phyloP scores from a whole-genome alignment of 345 rosid species.

The Populus nigra region DNA sequence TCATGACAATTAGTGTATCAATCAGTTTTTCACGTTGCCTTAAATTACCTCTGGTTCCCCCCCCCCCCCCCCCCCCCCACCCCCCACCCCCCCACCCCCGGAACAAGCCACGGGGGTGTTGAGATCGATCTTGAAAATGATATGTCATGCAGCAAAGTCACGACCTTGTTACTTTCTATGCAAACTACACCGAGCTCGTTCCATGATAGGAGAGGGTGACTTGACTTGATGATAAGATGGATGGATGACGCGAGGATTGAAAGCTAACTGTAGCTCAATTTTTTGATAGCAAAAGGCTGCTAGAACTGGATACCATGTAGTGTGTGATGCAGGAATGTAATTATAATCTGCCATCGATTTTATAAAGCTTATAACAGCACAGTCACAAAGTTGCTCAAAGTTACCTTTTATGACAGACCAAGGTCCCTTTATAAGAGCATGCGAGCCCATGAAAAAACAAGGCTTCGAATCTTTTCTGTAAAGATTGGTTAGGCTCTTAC shows the following conservation, averaged over 20 bases:
- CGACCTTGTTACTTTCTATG: background rate
- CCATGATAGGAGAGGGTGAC: background rate
- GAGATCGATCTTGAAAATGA: constrained; percentile 21
- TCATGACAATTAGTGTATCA: background rate
- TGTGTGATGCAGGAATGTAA: constrained; percentile 23
- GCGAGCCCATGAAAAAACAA: constrained; percentile 20
- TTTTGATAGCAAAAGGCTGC: constrained; percentile 19
- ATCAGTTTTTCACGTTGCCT: background rate
- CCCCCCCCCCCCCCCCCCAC: too few species aligned
- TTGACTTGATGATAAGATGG: background rate
- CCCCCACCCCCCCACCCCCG: too few species aligned
- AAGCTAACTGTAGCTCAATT: background rate
- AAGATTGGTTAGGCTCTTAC: background rate
- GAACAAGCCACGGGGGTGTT: background rate
- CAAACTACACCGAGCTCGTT: background rate
- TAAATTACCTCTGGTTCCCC: background rate
- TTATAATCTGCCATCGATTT: constrained; percentile 4
- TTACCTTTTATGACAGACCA: constrained; percentile 4
- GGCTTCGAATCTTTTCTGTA: constrained; percentile 19
- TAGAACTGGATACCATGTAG: background rate
- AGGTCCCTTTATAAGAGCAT: constrained; percentile 23
- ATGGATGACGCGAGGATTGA: constrained; percentile 2
- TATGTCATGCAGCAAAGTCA: constrained; percentile 11
- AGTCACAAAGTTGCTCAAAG: constrained; percentile 11
- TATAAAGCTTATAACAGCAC: constrained; percentile 5